Evolutionary conservation across 2,329 filamentous ascomycete species (phyloP), one percentile per base, ranked within the genome.

Genomic region (Microdochium paspali): DNA sequence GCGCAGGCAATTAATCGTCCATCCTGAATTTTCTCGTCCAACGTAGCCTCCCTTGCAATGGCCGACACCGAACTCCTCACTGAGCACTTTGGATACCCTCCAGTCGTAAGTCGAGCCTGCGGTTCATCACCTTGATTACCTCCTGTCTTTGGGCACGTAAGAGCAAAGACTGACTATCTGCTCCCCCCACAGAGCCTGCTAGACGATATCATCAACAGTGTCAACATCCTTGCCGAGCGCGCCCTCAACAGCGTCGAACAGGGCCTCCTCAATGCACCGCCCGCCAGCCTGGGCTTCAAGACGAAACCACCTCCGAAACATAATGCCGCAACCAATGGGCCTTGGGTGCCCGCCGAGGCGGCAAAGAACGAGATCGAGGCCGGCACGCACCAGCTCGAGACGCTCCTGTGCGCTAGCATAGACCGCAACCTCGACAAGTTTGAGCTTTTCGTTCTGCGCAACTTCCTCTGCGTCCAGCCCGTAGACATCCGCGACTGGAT

Each of bases 161-260:
- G 40, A 42, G 43, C 32, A 4, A 46, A 47, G 47, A 49, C 48
- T 49, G 48, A 54, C 46, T 42, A 40, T 25, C 48, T 42, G 30
- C 32, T 12, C 18, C 25, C 32, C 24, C 24, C 40, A 24, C 59
- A 95, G 90, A 87, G 87, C 51, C 80, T 98, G 39, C 85, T 98
- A 61, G 93, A 98, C 79, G 91, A 97, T 69, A 90, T 97, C 58
- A 95, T 97, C 71, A 96, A 97, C 73, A 87, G 85, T 47, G 82
- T 96, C 66, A 98, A 97, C 71, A 87, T 91, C 60, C 80, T 96
- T 58, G 85, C 93, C 59, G 93, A 95, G 67, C 85, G 85, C 64
- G 90, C 89, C 47, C 83, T 95, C 59, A 87, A 88, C 59, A 88
- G 86, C 51, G 82, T 97, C 54, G 93, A 97, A 66, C 80, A 82